These are phyloP conservation scores for Tolypocladium sp. DNA, from an alignment of 2,329 filamentous ascomycete genomes.

Conservation along the genomic window DNA sequence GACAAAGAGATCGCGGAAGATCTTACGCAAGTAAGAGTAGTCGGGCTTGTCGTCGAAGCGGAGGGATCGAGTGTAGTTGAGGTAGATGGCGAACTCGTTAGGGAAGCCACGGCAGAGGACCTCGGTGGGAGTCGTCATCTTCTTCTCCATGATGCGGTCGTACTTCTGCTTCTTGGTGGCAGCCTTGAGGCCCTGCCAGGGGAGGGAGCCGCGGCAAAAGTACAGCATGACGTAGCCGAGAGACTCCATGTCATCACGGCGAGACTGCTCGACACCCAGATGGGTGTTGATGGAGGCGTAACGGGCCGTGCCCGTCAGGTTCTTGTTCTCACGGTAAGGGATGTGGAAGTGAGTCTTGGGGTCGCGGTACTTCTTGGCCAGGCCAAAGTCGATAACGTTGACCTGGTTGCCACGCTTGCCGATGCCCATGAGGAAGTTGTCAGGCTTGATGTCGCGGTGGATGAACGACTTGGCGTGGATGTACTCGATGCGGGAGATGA, in stretches of 20 bases:
- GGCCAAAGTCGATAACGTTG: constrained; percentile 97
- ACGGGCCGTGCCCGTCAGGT: constrained; percentile 94
- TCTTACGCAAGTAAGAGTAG: constrained; percentile 99
- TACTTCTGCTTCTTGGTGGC: constrained; percentile 99
- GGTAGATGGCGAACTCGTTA: constrained; percentile 98
- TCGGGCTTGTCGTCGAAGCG: constrained; percentile 99
- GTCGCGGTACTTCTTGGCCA: constrained; percentile 99
- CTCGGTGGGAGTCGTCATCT: constrained; percentile 99
- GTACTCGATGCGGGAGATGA: constrained; percentile 98
- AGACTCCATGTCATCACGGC: constrained; percentile 98
- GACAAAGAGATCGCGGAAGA: constrained; percentile 98
- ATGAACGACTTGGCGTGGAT: constrained; percentile 99
- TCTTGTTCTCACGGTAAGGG: constrained; percentile 99
- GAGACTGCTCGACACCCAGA: constrained; percentile 95
- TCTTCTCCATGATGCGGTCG: constrained; percentile 99
- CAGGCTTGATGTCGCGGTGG: constrained; percentile 98
- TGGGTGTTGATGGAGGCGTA: constrained; percentile 99
- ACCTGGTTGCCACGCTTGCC: constrained; percentile 99
- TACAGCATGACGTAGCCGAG: constrained; percentile 99
- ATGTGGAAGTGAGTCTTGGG: constrained; percentile 99
- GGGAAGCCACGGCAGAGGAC: constrained; percentile 98
- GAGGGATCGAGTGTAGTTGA: constrained; percentile 97
- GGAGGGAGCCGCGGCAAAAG: constrained; percentile 97
- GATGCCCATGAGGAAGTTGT: constrained; percentile 99
- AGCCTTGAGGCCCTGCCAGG: constrained; percentile 97